A percentile compares a stretch with the other conserved stretches of the same genome.
Evolutionary conservation across 192 early-diverging fungal genomes (phyloP).

Genomic region (Linnemannia exigua): DNA sequence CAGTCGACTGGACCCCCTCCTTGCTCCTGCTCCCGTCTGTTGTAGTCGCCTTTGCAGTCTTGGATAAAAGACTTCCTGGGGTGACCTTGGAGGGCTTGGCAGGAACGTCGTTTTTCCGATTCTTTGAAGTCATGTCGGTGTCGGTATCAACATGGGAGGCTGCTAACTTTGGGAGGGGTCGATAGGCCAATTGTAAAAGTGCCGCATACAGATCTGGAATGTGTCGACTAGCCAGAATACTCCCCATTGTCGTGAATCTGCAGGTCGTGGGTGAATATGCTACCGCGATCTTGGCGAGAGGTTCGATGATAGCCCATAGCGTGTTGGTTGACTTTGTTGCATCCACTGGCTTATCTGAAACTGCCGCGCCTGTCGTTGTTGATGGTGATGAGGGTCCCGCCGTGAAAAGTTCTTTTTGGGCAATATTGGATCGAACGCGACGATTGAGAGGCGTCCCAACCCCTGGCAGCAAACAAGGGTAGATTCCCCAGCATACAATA

Average conservation of each 20-base stretch:
- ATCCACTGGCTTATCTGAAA: conserved; percentile 1
- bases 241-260: conserved; percentile 69
- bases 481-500: conserved; percentile 75
- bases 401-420: conserved; percentile 53
- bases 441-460: conserved; percentile 77
- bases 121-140: neutral
- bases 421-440: conserved; percentile 70
- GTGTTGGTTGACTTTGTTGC: neutral
- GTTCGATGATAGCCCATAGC: conserved; percentile 41
- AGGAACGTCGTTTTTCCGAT: neutral
- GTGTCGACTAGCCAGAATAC: conserved; percentile 68
- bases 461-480: conserved; percentile 74
- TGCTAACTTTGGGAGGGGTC: conserved; percentile 63
- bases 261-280: conserved; percentile 28
- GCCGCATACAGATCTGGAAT: conserved; percentile 76
- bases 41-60: neutral
- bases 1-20: neutral
- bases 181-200: conserved; percentile 77
- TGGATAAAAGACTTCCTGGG: conserved; percentile 15
- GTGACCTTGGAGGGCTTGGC: conserved; percentile 13
- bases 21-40: neutral
- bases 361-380: neutral
- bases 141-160: neutral
- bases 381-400: neutral
- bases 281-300: conserved; percentile 41